These are phyloP conservation scores for Inga laurina DNA, from an alignment of 306 rosid species.

Conservation along the genomic window DNA sequence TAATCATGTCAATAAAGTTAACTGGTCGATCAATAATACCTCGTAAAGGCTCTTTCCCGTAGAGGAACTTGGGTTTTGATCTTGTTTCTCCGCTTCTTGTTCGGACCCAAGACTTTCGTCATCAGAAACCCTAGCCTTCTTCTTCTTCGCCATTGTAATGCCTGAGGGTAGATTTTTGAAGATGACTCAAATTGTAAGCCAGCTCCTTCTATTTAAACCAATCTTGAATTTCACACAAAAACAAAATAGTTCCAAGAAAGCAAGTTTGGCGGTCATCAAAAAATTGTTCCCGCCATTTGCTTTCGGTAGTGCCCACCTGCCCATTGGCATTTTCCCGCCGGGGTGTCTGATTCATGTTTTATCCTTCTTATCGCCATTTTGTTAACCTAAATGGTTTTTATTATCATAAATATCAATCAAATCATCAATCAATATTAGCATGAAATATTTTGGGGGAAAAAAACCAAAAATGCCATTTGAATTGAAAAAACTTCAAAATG, in stretches of 20 bases:
- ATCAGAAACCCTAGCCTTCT: constrained; percentile 61
- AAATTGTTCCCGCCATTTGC: constrained; percentile 45
- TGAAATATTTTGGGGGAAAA: no score
- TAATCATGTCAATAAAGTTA: not conserved
- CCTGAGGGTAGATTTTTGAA: not conserved
- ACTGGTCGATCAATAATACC: constrained; percentile 24
- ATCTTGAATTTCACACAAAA: not conserved
- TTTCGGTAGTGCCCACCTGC: not conserved
- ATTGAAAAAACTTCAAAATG: no score
- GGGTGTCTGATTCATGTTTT: not conserved
- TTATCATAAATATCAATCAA: no score
- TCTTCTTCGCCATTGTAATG: constrained; percentile 58
- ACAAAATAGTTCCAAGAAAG: not conserved
- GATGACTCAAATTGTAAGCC: not conserved
- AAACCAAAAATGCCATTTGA: no score
- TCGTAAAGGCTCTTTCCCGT: constrained; percentile 56
- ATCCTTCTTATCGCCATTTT: not conserved
- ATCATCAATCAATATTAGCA: no score
- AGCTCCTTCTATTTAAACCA: not conserved
- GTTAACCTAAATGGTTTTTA: no score
- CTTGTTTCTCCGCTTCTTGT: constrained; percentile 19
- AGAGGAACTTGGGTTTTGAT: constrained; percentile 31
- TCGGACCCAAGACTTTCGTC: constrained; percentile 43
- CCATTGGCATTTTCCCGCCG: constrained; percentile 24
- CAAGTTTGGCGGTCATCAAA: not conserved